Conservation (phyloP, 768 basidiomycete genomes). For the Hygrocybe coccinea region DNA sequence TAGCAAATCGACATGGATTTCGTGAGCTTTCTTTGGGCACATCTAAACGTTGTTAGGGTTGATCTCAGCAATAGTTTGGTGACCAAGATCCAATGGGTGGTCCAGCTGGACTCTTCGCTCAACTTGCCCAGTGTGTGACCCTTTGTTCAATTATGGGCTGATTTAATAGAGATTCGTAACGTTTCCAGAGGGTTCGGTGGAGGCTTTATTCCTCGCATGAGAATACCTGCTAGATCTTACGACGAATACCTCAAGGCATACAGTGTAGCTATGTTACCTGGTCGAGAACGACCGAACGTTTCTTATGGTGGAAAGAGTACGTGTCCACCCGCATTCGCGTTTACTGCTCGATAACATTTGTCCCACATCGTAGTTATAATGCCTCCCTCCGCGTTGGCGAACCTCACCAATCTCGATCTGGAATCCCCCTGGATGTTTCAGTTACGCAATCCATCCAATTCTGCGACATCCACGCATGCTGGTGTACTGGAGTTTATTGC, state of each 20-base stretch:
- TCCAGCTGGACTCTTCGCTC: conserved; percentile 59
- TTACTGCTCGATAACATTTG: conserved; percentile 6
- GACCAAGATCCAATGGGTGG: conserved; percentile 36
- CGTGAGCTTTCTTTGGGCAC: conserved; percentile 30
- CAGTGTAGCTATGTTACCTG: conserved; percentile 89
- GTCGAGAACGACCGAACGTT: conserved; percentile 81
- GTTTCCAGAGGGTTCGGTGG: conserved; percentile 48
- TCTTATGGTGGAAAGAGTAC: conserved; percentile 96
- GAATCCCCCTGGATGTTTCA: conserved; percentile 96
- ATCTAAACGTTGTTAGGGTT: neutral
- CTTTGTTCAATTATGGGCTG: neutral
- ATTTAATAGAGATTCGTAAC: conserved; percentile 3
- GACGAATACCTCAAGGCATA: conserved; percentile 94
- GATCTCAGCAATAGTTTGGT: conserved; percentile 33
- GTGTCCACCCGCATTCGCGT: conserved; percentile 17
- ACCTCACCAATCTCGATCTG: conserved; percentile 80
- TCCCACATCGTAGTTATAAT: conserved; percentile 82
- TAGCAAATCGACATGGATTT: conserved; percentile 37
- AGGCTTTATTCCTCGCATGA: conserved; percentile 42
- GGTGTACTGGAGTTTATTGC: conserved; percentile 99
- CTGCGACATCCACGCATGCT: conserved; percentile 83
- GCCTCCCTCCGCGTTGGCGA: conserved; percentile 92
- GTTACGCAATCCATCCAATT: conserved; percentile 83
- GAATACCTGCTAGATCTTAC: conserved; percentile 68
- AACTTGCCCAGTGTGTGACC: conserved; percentile 54